phyloP scores from a whole-genome alignment of 2,329 filamentous ascomycete genomes.

The Fusarium duplospermum region DNA sequence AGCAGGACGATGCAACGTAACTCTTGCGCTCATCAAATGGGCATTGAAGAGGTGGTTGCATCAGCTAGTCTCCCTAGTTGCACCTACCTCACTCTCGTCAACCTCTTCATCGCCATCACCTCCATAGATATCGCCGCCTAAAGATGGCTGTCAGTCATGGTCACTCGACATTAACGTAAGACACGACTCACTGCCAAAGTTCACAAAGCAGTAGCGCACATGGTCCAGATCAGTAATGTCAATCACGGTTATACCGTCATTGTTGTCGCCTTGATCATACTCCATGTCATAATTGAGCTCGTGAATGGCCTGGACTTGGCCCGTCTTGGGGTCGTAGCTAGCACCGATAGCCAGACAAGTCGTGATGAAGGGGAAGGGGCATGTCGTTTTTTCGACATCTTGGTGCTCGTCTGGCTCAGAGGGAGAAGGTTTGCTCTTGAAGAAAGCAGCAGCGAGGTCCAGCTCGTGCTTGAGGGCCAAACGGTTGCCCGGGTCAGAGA shows the following conservation, averaged over 20 bases:
- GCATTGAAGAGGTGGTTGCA: not conserved
- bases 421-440: not conserved
- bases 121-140: not conserved
- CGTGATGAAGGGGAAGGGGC: constrained; percentile 18
- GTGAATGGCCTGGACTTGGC: not conserved
- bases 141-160: not conserved
- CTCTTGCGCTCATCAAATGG: not conserved
- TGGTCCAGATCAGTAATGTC: constrained; percentile 7
- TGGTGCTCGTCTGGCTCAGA: not conserved
- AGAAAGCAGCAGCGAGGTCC: constrained; percentile 2
- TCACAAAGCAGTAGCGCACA: constrained; percentile 14
- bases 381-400: not conserved
- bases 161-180: not conserved
- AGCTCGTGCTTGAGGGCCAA: constrained; percentile 11
- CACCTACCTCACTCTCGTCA: not conserved
- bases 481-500: constrained; percentile 16
- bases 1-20: not conserved
- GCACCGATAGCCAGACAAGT: constrained; percentile 17
- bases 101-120: not conserved
- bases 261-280: constrained; percentile 4
- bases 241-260: constrained; percentile 8
- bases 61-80: not conserved
- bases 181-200: not conserved
- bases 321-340: not conserved
- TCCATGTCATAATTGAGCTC: constrained; percentile 1